phyloP scores from a whole-genome alignment of 805 yeast genomes.

The Candida nanaspora region DNA sequence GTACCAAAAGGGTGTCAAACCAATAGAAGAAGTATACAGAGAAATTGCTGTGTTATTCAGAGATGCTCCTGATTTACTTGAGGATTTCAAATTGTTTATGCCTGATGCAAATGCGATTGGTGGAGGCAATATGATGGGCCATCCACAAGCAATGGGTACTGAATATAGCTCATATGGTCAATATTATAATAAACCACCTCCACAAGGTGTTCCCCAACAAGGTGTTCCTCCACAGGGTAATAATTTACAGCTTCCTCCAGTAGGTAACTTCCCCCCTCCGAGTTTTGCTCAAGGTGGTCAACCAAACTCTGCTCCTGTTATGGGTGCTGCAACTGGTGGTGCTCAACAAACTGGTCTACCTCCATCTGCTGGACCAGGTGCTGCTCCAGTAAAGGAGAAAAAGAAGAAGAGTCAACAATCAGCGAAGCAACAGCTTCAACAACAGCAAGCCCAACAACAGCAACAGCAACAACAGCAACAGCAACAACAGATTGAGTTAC shows the following conservation, averaged over 20 bases:
- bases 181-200: conserved; percentile 1
- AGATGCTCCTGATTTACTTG: conserved; percentile 89
- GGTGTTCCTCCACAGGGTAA: conserved; percentile 10
- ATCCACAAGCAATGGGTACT: conserved; percentile 8
- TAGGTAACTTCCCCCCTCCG: conserved; percentile 80
- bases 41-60: conserved; percentile 86
- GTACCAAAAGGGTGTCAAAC: conserved; percentile 92
- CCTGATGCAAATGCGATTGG: conserved; percentile 57
- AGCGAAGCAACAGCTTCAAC: conserved; percentile 1
- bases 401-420: conserved; percentile 10
- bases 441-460: conserved; percentile 7
- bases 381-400: conserved; percentile 16
- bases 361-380: neutral
- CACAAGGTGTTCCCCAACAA: neutral
- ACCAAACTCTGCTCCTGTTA: neutral
- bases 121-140: conserved; percentile 19
- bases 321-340: neutral
- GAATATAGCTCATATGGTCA: conserved; percentile 12
- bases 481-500: neutral
- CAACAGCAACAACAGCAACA: conserved; percentile 6
- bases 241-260: conserved; percentile 68
- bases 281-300: conserved; percentile 20
- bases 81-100: conserved; percentile 90
- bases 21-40: conserved; percentile 90
- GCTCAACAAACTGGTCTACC: conserved; percentile 2